Evolutionary conservation across 257 asterid genomes (phyloP).

Genomic region (Linaria vulgaris): DNA sequence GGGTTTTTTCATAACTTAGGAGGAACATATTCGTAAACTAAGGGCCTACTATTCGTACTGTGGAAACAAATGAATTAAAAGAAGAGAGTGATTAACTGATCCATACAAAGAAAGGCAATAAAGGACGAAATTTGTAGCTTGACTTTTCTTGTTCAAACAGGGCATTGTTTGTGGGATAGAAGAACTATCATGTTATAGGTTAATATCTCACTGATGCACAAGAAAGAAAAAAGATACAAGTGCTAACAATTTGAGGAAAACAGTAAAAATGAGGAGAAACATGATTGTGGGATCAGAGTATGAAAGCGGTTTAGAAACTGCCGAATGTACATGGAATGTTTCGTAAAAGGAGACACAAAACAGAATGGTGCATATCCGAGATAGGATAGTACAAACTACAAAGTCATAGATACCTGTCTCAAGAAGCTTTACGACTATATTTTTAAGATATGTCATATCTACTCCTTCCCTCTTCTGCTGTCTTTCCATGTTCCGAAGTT

Average conservation of each 20-base stretch:
- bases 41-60: too few relatives aligned
- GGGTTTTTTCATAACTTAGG: too few relatives aligned
- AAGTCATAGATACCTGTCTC: conserved; percentile 71
- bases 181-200: too few relatives aligned
- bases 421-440: conserved; percentile 83
- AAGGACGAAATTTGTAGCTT: too few relatives aligned
- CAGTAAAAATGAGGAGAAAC: neutral
- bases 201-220: neutral
- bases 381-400: neutral
- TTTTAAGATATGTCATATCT: conserved; percentile 94
- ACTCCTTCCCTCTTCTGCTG: conserved; percentile 96
- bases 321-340: neutral
- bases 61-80: too few relatives aligned
- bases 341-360: neutral
- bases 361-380: conserved; percentile 25
- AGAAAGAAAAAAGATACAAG: neutral
- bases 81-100: too few relatives aligned
- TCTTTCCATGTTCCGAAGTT: conserved; percentile 89
- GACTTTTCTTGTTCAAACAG: too few relatives aligned
- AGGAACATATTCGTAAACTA: too few relatives aligned
- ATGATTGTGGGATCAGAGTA: neutral
- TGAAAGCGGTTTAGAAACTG: neutral
- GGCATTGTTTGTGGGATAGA: too few relatives aligned
- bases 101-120: too few relatives aligned
- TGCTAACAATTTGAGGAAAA: neutral